phyloP scores from a whole-genome alignment of 176 grass and related monocot species.

The Ampelocalamus luodianensis region DNA sequence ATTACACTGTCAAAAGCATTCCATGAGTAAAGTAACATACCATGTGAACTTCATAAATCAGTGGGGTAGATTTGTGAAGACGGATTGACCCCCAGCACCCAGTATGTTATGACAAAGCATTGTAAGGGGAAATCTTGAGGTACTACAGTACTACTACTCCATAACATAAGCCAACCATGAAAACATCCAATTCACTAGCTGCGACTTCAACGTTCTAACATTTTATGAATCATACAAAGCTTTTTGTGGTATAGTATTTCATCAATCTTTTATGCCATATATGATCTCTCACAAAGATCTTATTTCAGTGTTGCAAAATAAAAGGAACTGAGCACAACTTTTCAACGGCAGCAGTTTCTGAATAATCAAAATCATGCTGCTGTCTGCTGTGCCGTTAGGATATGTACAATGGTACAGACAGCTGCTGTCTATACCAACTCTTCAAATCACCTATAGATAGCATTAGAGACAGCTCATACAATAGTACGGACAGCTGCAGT shows the following conservation, averaged over 20 bases:
- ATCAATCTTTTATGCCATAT: neutral
- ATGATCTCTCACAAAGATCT: neutral
- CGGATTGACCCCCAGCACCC: neutral
- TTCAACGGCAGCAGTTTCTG: neutral
- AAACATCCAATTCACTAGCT: neutral
- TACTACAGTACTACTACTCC: neutral
- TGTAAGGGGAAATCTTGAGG: neutral
- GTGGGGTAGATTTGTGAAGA: conserved; percentile 54
- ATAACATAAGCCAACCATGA: no score
- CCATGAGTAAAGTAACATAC: conserved; percentile 47
- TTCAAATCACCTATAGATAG: no score
- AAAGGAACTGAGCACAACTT: neutral
- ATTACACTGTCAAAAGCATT: conserved; percentile 37
- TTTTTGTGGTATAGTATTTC: neutral
- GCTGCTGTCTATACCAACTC: no score
- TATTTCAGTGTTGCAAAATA: neutral
- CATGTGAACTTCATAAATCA: conserved; percentile 68
- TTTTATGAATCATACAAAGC: neutral
- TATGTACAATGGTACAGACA: no score
- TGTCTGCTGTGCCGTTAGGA: neutral
- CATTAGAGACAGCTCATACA: no score
- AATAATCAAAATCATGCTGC: neutral
- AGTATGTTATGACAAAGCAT: neutral
- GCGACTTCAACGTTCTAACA: neutral
- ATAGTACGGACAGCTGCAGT: no score